Percentiles rank a stretch among this genome's conserved stretches.
Evolutionary conservation across 1,139 yeast genomes (phyloP).

Genomic region (Williopsis jadinii): DNA sequence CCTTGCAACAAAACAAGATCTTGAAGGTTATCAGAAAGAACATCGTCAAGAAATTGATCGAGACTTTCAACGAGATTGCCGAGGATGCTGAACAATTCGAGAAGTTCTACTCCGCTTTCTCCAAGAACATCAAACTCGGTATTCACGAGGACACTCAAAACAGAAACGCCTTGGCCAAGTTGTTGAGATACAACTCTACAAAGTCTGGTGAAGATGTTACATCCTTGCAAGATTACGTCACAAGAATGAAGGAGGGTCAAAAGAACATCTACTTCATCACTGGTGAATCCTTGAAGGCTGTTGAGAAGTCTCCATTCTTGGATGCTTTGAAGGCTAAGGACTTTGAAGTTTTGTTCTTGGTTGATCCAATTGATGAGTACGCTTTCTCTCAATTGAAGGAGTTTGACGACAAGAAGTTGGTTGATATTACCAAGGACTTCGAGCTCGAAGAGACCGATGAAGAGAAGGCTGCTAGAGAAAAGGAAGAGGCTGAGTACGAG

Average conservation of each 20-base stretch:
- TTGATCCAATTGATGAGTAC: slow-evolving; percentile 99
- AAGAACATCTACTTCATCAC: slow-evolving; percentile 99
- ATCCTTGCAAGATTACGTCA: slow-evolving; percentile 92
- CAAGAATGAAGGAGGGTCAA: slow-evolving; percentile 99
- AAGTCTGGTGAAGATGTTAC: slow-evolving; percentile 92
- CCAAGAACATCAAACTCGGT: slow-evolving; percentile 98
- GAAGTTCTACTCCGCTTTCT: slow-evolving; percentile 96
- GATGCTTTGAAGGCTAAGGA: slow-evolving; percentile 98
- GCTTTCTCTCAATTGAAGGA: slow-evolving; percentile 99
- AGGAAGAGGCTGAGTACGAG: slow-evolving; percentile 88
- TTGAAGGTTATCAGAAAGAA: slow-evolving; percentile 99
- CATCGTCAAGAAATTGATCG: slow-evolving; percentile 97
- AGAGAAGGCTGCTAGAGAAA: slow-evolving; percentile 91
- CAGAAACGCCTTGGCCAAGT: slow-evolving; percentile 92
- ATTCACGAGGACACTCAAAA: slow-evolving; percentile 98
- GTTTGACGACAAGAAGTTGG: slow-evolving; percentile 98
- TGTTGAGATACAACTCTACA: slow-evolving; percentile 95
- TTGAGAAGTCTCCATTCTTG: slow-evolving; percentile 98
- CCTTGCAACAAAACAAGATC: slow-evolving; percentile 99
- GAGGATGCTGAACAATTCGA: slow-evolving; percentile 99
- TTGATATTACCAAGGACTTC: slow-evolving; percentile 98
- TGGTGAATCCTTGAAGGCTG: slow-evolving; percentile 97
- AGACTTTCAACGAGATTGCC: slow-evolving; percentile 98
- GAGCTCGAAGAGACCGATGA: slow-evolving; percentile 99
- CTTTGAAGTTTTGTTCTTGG: slow-evolving; percentile 95